phyloP scores from a whole-genome alignment of 176 grass and related monocot species.

The Juncus inflexus region DNA sequence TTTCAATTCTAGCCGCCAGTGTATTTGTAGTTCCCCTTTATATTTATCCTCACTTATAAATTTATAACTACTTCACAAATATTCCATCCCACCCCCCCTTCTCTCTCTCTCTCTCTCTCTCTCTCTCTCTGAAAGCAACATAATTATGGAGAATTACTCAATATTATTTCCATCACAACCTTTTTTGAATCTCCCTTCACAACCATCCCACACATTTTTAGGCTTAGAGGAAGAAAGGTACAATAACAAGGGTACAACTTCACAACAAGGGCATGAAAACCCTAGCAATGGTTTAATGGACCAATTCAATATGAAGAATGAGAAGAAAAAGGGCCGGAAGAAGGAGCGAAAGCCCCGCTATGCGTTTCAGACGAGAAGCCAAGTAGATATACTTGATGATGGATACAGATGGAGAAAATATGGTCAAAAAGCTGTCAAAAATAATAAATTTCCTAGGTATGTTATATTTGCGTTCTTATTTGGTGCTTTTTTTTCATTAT shows the following conservation, averaged over 20 bases:
- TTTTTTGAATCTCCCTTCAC: slow-evolving; percentile 22
- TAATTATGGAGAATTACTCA: slow-evolving; percentile 50
- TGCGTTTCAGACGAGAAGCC: slow-evolving; percentile 83
- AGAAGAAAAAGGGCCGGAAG: slow-evolving; percentile 49
- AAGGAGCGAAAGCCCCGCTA: slow-evolving; percentile 56
- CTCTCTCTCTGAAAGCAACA: neutral
- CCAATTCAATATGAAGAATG: slow-evolving; percentile 14
- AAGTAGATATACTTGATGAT: slow-evolving; percentile 85
- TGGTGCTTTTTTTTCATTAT: too few relatives aligned
- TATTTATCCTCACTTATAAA: slow-evolving; percentile 23
- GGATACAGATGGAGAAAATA: slow-evolving; percentile 94
- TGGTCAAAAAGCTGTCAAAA: slow-evolving; percentile 89
- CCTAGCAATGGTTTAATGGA: neutral
- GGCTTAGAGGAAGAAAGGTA: slow-evolving; percentile 26
- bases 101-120: slow-evolving; percentile 14
- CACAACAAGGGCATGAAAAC: slow-evolving; percentile 26
- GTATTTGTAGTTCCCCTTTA: neutral
- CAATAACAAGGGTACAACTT: slow-evolving; percentile 15
- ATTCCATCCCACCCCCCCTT: neutral
- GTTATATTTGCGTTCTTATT: too few relatives aligned
- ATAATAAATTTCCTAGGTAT: slow-evolving; percentile 75
- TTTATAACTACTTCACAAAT: neutral
- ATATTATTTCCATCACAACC: slow-evolving; percentile 45
- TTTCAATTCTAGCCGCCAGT: slow-evolving; percentile 1
- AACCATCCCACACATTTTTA: slow-evolving; percentile 21